Evolutionary conservation across 257 asterid genomes (phyloP).

Genomic region (Lithospermum erythrorhizon): DNA sequence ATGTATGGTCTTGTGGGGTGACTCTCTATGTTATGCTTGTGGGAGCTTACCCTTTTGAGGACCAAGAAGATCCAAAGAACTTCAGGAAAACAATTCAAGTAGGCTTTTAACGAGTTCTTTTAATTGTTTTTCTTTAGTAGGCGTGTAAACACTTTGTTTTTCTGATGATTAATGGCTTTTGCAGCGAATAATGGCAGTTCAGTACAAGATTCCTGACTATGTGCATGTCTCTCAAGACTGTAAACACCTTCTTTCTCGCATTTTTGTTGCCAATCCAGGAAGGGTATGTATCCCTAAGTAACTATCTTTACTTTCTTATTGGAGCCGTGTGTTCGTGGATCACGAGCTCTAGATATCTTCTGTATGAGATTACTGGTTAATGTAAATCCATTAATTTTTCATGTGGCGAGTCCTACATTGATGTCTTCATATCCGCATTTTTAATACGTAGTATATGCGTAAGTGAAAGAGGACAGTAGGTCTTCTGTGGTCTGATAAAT

Average conservation of each 20-base stretch:
- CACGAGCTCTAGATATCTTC: no score
- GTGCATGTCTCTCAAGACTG: no score
- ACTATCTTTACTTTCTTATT: background rate
- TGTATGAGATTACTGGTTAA: background rate
- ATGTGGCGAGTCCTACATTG: background rate
- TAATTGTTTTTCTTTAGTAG: background rate
- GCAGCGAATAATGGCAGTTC: no score
- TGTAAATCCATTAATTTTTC: background rate
- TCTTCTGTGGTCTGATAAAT: background rate
- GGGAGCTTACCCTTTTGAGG: background rate
- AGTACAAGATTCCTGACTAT: no score
- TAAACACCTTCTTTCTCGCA: no score
- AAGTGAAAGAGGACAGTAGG: background rate
- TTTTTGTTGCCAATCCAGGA: no score
- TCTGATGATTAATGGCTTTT: no score
- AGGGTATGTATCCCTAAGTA: background rate
- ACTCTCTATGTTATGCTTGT: background rate
- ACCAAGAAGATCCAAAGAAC: background rate
- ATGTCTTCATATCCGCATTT: background rate
- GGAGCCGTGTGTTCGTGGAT: no score
- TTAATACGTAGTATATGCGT: background rate
- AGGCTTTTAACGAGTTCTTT: background rate
- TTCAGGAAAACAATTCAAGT: background rate
- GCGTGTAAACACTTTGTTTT: background rate
- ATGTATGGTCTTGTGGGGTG: background rate